Evolutionary conservation across 352 stramenopile species (phyloP).

Genomic region (Pythium aquatile): DNA sequence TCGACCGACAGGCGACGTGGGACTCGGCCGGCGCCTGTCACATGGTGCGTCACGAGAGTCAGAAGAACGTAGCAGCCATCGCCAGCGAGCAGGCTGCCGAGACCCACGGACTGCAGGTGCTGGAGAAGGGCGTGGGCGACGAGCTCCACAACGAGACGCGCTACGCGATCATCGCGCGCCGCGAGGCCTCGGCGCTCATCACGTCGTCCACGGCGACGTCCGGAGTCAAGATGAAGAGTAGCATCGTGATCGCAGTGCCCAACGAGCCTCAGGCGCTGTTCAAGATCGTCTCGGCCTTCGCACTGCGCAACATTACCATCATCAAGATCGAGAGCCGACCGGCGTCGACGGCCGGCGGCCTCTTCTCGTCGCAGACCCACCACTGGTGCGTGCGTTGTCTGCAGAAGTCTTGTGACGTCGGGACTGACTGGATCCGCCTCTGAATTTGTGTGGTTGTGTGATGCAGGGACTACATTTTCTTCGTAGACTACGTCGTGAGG

Average conservation of each 20-base stretch:
- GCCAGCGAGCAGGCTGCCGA: conserved; percentile 59
- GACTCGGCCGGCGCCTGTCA: conserved; percentile 65
- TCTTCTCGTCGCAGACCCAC: conserved; percentile 67
- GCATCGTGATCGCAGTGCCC: conserved; percentile 63
- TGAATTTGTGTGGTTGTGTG: conserved; percentile 5
- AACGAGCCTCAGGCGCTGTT: conserved; percentile 74
- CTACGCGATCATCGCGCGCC: conserved; percentile 67
- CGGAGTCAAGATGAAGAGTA: conserved; percentile 51
- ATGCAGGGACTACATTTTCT: conserved; percentile 78
- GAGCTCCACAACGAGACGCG: conserved; percentile 73
- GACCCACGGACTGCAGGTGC: conserved; percentile 50
- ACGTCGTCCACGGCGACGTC: not conserved
- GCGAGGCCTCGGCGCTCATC: conserved; percentile 42
- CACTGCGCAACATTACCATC: conserved; percentile 72
- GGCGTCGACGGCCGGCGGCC: conserved; percentile 49
- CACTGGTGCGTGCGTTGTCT: conserved; percentile 41
- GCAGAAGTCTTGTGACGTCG: not conserved
- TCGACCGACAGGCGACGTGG: conserved; percentile 65
- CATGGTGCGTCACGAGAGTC: conserved; percentile 52
- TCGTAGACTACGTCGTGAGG: conserved; percentile 71
- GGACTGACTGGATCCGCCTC: not conserved
- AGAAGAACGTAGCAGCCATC: conserved; percentile 54
- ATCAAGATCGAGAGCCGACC: conserved; percentile 84
- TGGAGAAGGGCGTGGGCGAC: conserved; percentile 56
- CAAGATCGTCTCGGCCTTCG: conserved; percentile 77